Evolutionary conservation across 108 stramenopile species (phyloP).

Genomic region (Nannochloropsis oceanica): DNA sequence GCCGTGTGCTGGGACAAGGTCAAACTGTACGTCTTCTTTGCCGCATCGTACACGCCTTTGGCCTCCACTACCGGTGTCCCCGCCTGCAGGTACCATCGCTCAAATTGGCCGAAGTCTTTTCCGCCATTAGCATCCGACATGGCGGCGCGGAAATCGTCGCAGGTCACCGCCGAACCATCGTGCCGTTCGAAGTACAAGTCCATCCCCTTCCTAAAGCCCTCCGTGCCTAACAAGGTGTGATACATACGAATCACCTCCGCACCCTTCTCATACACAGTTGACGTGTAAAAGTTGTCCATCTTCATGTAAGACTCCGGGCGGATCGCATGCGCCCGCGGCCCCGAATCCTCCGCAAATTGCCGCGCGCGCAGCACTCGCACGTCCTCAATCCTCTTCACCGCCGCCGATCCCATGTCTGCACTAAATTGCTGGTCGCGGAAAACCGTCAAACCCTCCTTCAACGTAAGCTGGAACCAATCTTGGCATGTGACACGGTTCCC

Average conservation of each 20-base stretch:
- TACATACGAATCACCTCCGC: conserved; percentile 81
- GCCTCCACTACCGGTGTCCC: conserved; percentile 81
- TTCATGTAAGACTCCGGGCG: conserved; percentile 80
- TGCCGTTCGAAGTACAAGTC: conserved; percentile 79
- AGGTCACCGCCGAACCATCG: conserved; percentile 88
- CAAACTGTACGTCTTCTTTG: conserved; percentile 35
- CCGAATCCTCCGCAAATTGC: conserved; percentile 54
- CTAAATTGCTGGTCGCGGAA: conserved; percentile 84
- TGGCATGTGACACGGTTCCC: conserved; percentile 88
- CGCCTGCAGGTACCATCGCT: conserved; percentile 76
- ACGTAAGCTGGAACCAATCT: conserved; percentile 95
- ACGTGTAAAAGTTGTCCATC: conserved; percentile 86
- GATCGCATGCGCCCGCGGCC: conserved; percentile 89
- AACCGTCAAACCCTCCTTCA: conserved; percentile 97
- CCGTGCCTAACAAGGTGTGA: conserved; percentile 59
- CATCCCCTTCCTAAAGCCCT: conserved; percentile 93
- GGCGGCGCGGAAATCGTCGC: conserved; percentile 84
- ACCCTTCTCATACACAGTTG: conserved; percentile 67
- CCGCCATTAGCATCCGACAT: conserved; percentile 82
- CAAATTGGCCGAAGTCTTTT: conserved; percentile 45
- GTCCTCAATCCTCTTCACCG: conserved; percentile 85
- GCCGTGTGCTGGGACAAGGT: conserved; percentile 46
- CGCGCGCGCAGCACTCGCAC: conserved; percentile 56
- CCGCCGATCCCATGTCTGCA: conserved; percentile 58
- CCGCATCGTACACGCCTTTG: conserved; percentile 42